Conservation (phyloP, 805 yeast species). For the Candida chauliodis region DNA sequence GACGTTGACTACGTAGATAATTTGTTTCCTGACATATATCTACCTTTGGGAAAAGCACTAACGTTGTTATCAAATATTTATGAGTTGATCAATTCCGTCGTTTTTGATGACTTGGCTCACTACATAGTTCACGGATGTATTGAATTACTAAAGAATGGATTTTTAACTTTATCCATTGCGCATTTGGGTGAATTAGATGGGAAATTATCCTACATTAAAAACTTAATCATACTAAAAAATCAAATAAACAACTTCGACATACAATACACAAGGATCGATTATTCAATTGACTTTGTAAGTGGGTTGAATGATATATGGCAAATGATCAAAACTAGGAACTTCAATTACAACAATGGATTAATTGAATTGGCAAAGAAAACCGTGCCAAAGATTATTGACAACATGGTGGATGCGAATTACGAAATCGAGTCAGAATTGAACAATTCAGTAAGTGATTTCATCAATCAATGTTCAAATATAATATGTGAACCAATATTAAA, state of each 20-base stretch:
- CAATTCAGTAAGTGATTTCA: slow-evolving; percentile 64
- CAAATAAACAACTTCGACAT: slow-evolving; percentile 77
- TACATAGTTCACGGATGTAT: slow-evolving; percentile 78
- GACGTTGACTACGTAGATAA: slow-evolving; percentile 36
- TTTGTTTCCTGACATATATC: slow-evolving; percentile 50
- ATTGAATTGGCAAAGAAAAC: slow-evolving; percentile 58
- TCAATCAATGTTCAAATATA: slow-evolving; percentile 44
- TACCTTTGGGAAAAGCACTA: slow-evolving; percentile 69
- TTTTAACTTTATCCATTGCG: slow-evolving; percentile 39
- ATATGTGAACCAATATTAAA: slow-evolving; percentile 46
- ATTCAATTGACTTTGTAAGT: slow-evolving; percentile 69
- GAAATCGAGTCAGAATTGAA: slow-evolving; percentile 76
- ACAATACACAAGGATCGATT: slow-evolving; percentile 67
- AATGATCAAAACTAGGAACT: slow-evolving; percentile 36
- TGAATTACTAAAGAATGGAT: slow-evolving; percentile 52
- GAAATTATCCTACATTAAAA: slow-evolving; percentile 65
- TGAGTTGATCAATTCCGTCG: slow-evolving; percentile 69
- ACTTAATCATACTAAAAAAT: slow-evolving; percentile 64
- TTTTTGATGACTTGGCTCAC: slow-evolving; percentile 88
- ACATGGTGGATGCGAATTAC: slow-evolving; percentile 70
- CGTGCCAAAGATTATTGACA: slow-evolving; percentile 75
- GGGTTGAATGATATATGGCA: slow-evolving; percentile 55
- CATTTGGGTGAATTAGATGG: slow-evolving; percentile 54
- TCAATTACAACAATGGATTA: slow-evolving; percentile 42
- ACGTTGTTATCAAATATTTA: slow-evolving; percentile 72